phyloP scores from a whole-genome alignment of 768 basidiomycete species.

The Pleurotus platypus region DNA sequence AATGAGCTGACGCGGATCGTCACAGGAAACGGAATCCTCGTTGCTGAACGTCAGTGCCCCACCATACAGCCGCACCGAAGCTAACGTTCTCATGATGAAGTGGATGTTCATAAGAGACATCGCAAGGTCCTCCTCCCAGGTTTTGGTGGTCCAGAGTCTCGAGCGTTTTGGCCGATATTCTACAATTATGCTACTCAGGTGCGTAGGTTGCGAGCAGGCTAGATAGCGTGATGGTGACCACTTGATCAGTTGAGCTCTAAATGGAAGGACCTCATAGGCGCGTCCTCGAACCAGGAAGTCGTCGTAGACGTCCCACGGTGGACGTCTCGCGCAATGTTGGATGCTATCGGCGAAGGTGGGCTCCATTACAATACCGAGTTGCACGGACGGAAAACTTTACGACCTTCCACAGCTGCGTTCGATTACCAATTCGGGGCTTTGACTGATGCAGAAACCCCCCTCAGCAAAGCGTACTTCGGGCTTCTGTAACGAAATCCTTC shows the following conservation, averaged over 20 bases:
- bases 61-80: conserved; percentile 3
- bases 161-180: conserved; percentile 37
- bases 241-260: conserved; percentile 28
- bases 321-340: conserved; percentile 42
- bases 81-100: conserved; percentile 2
- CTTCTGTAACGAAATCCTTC: conserved; percentile 25
- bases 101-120: conserved; percentile 42
- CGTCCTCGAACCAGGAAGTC: conserved; percentile 22
- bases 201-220: background rate
- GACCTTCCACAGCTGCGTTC: conserved; percentile 36
- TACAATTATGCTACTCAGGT: conserved; percentile 31
- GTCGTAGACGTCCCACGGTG: conserved; percentile 32
- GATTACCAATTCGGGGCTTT: conserved; percentile 43
- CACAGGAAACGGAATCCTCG: conserved; percentile 32
- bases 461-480: conserved; percentile 31
- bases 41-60: conserved; percentile 33
- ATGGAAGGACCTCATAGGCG: conserved; percentile 34
- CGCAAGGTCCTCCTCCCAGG: conserved; percentile 43
- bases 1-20: conserved; percentile 29
- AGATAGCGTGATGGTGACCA: background rate
- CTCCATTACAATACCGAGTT: no score
- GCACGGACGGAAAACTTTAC: no score
- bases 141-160: conserved; percentile 41
- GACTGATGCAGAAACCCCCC: conserved; percentile 30
- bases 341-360: conserved; percentile 47